Conservation (phyloP, 1,139 yeast species). For the Magnusiomyces paraingens region DNA sequence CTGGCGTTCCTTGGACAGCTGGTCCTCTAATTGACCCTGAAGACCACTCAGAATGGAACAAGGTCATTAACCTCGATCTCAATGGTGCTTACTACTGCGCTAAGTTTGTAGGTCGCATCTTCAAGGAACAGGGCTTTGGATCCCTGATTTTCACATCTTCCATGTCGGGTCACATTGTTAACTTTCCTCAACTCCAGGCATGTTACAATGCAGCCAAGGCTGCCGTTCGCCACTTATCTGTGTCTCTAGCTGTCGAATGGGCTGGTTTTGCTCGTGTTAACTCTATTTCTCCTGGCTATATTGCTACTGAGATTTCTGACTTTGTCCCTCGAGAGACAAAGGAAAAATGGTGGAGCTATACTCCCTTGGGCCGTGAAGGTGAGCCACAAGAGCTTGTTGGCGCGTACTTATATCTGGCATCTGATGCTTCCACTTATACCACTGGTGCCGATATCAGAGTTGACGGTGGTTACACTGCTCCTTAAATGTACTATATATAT, state of each 20-base stretch:
- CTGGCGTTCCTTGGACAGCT: conserved; percentile 82
- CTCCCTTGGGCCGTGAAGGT: conserved; percentile 82
- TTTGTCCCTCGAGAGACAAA: conserved; percentile 49
- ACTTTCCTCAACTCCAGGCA: conserved; percentile 82
- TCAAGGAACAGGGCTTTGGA: conserved; percentile 64
- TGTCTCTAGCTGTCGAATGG: conserved; percentile 86
- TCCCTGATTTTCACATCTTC: conserved; percentile 81
- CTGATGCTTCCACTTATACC: conserved; percentile 80
- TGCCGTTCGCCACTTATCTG: conserved; percentile 69
- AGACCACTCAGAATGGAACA: conserved; percentile 56
- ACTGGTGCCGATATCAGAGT: conserved; percentile 78
- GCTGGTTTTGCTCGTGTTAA: conserved; percentile 84
- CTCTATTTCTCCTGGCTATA: conserved; percentile 82
- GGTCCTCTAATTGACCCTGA: conserved; percentile 61
- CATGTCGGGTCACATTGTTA: conserved; percentile 86
- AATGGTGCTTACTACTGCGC: conserved; percentile 76
- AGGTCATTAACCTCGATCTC: conserved; percentile 62
- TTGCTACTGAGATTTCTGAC: conserved; percentile 63
- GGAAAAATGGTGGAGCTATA: conserved; percentile 59
- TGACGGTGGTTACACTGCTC: conserved; percentile 70
- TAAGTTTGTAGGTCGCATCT: conserved; percentile 61
- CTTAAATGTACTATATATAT: conserved; percentile 17
- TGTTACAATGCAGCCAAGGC: conserved; percentile 93
- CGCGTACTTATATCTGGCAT: conserved; percentile 78
- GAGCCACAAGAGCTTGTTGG: conserved; percentile 76